Percentiles rank a stretch among this genome's conserved stretches.
These are phyloP conservation scores for Anethum foeniculum DNA, from an alignment of 140 eudicot genomes.

Conservation along the genomic window DNA sequence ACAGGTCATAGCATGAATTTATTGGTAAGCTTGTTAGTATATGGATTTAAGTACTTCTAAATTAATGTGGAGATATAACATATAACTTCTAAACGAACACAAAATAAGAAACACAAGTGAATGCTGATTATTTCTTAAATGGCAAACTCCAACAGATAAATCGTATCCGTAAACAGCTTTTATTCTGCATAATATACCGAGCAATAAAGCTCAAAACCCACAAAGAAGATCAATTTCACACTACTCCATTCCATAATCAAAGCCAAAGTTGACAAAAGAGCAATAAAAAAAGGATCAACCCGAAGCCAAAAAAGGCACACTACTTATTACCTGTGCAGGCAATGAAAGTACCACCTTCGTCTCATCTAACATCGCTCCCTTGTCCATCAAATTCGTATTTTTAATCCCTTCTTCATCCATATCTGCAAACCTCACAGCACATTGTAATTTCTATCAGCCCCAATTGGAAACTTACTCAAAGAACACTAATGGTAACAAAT, in stretches of 20 bases:
- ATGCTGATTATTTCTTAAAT: not conserved
- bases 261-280: not conserved
- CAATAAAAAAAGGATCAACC: not conserved
- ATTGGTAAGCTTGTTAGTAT: not conserved
- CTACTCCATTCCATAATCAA: not conserved
- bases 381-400: not conserved
- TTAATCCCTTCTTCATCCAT: not conserved
- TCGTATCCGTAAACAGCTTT: not conserved
- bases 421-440: not conserved
- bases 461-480: not conserved
- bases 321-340: not conserved
- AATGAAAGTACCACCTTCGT: not conserved
- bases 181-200: not conserved
- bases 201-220: not conserved
- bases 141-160: not conserved
- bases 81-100: not conserved
- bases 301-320: not conserved
- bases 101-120: not conserved
- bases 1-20: not conserved
- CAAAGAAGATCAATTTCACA: not conserved
- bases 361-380: not conserved
- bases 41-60: not conserved
- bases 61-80: not conserved
- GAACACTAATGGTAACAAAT: not conserved
- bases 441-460: not conserved